phyloP scores from a whole-genome alignment of 345 rosid species.

The Pistacia integerrima region DNA sequence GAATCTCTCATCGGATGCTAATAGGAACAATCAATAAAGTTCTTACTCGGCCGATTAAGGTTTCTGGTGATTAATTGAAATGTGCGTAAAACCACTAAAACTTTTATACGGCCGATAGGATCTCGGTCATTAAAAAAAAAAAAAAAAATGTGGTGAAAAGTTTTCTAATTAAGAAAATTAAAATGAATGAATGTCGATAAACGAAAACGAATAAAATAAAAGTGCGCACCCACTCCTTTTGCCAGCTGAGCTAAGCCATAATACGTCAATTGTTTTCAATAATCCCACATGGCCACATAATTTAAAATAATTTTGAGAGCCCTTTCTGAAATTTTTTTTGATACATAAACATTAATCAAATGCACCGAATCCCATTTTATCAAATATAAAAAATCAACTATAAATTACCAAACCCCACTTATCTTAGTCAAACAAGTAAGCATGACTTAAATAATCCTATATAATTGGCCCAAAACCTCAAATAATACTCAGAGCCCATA shows the following conservation, averaged over 20 bases:
- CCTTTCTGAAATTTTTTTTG: background rate
- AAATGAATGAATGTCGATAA: background rate
- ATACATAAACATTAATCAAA: background rate
- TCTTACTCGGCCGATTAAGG: no score
- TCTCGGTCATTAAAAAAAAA: no score
- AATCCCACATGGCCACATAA: background rate
- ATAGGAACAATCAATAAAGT: no score
- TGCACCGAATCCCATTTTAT: background rate
- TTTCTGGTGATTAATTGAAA: no score
- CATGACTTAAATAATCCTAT: background rate
- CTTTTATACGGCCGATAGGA: no score
- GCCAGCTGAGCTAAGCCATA: background rate
- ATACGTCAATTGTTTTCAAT: background rate
- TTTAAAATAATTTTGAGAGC: background rate
- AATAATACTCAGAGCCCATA: background rate
- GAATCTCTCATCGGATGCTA: no score
- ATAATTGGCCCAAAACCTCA: background rate
- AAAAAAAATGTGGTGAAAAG: no score
- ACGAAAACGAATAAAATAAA: background rate
- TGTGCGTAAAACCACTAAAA: no score
- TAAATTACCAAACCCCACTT: background rate
- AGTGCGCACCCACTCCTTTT: background rate
- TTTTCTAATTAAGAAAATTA: background rate
- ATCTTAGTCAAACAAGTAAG: background rate
- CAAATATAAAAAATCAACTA: background rate